Evolutionary conservation across 345 rosid species (phyloP), one percentile per base, ranked within the genome.

Genomic region (Salix viminalis): DNA sequence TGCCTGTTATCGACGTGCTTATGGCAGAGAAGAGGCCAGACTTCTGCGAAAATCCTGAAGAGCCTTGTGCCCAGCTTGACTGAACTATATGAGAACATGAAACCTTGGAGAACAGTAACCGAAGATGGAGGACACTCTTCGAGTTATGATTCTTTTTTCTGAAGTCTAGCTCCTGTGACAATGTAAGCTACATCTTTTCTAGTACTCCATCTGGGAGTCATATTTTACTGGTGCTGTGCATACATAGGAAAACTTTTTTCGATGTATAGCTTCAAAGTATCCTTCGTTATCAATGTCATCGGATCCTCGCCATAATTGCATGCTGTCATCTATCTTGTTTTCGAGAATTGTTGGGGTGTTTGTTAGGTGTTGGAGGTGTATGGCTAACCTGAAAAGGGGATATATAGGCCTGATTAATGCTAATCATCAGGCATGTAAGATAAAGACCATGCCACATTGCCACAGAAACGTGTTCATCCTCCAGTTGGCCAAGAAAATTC

Each of bases 151-250:
- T 92, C 69, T 89, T 88, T 2, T 92, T 87, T 67, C n/a, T 89
- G 91, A 3, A 96, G 94, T 72, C 91, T 94, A 75, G 91, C 96
- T 10, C 99, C 99, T 2, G 98, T 96, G 76, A 96, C 99, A 1
- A 96, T 88, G 88, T 83, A 92, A 70, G 94, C 81, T 3, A 44
- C 81, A 28, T 86, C 84, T 75, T 81, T 80, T 75, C 73, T 41
- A 0, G 79, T 24, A 9, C 64, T 82, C 92, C 96, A 90, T 32
- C 30, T 70, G 34, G 91, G 91, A n/a, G 23, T 93, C 80, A 64
- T 86, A 89, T 56, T 86, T 91, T 3, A 93, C 92, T 0, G 91
- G 90, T 32, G 98, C 90, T 12, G 97, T 89, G 81, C 96, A 89
- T 30, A 93, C 36, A 67, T 96, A 91, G 56, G 96, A 91, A 73